These are phyloP conservation scores for Penicillium sclerotigenum DNA, from an alignment of 2,329 filamentous ascomycete species.

Conservation along the genomic window DNA sequence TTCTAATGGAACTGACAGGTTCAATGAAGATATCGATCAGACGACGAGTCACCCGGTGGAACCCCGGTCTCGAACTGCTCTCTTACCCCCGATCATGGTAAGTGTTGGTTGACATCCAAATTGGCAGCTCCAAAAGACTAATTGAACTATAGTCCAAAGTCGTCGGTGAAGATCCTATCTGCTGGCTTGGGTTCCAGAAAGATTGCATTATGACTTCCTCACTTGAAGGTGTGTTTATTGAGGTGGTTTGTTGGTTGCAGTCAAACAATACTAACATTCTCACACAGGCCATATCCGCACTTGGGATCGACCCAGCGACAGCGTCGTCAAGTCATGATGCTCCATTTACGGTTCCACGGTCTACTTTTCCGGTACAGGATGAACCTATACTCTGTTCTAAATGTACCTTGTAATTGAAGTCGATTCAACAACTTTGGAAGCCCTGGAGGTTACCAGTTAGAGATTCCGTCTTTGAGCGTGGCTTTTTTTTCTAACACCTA, in stretches of 20 bases:
- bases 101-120: constrained; percentile 28
- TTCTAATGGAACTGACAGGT: constrained; percentile 59
- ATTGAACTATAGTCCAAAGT: constrained; percentile 62
- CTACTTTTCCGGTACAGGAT: neutral
- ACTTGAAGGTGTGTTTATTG: constrained; percentile 67
- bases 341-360: neutral
- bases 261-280: constrained; percentile 14
- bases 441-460: neutral
- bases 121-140: constrained; percentile 4
- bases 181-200: constrained; percentile 90
- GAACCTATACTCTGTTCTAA: neutral
- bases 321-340: constrained; percentile 27
- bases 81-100: constrained; percentile 87
- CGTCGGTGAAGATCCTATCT: constrained; percentile 80
- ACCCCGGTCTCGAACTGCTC: constrained; percentile 75
- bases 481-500: neutral
- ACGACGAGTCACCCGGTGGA: constrained; percentile 76
- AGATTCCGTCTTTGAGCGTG: neutral
- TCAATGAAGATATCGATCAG: constrained; percentile 51
- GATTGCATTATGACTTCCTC: constrained; percentile 90
- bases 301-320: constrained; percentile 63
- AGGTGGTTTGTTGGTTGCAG: constrained; percentile 1
- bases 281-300: constrained; percentile 67
- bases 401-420: neutral
- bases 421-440: neutral